Base-by-base conservation (phyloP, 202 grass and related monocot species). In the Saccharum hybrid region DNA sequence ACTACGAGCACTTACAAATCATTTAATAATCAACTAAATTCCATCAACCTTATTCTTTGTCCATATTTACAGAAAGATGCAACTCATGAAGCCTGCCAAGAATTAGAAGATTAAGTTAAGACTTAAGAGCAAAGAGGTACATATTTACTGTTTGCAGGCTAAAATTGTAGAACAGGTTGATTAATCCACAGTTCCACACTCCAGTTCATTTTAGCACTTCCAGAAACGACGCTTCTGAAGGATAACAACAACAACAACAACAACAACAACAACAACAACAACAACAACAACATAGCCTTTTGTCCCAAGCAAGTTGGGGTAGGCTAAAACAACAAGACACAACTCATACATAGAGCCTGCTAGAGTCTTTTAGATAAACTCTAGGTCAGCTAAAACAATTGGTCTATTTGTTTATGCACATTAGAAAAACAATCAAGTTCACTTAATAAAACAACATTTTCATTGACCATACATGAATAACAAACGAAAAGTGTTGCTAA, bases 71-170 rank as follows among this genome's bases (percentile, higher is more conserved):
- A 77, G 43, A 61, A 77, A 67, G 9, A 77, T 5, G 12, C 60
- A 86, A 86, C 72, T 86, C 38, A 60, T 78, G 73, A 16, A n/a
- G 64, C 56, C 73, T 81, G 83, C 70, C 82, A 82, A 73, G 31
- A 82, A 86, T 77, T 79, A 83, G 69, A 23, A 72, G n/a, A n/a
- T n/a, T n/a, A n/a, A n/a, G 48, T 72, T 34, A 10, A 28, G 49
- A 33, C 7, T 73, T 52, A 34, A 73, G 26, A 34, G 26, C 43
- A 2, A 60, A 79, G 4, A 37, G 16, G 45, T 77, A 11, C 34
- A 81, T 62, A 64, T 43, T 65, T 77, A 82, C 59, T 31, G 54
- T 49, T 42, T 80, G 23, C 6, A 52, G 22, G 4, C 6, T 21
- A 63, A 5, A 18, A 74, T 43, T 80, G 60, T 75, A 49, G 39